Evolutionary conservation across 805 yeast species (phyloP).

Genomic region (Candida caryicola): DNA sequence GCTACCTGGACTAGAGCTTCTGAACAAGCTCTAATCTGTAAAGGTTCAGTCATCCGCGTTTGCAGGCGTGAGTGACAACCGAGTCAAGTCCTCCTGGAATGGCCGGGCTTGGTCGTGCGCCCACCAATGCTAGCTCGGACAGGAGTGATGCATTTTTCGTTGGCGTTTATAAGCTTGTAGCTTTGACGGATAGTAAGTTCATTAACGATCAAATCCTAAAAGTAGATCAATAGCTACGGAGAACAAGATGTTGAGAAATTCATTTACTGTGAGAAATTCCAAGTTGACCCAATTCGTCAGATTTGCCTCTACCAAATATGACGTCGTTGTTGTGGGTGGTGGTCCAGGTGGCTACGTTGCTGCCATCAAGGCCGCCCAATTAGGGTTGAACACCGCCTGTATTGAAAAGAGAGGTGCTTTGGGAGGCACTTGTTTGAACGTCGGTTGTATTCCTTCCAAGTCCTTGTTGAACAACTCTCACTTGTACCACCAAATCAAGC

Average conservation of each 20-base stretch:
- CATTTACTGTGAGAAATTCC: conserved; percentile 6
- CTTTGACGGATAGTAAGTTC: background rate
- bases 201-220: background rate
- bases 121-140: conserved; percentile 5
- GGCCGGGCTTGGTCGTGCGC: conserved; percentile 2
- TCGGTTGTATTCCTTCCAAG: conserved; percentile 98
- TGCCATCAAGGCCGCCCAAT: conserved; percentile 97
- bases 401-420: conserved; percentile 92
- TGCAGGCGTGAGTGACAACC: background rate
- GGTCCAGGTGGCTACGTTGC: conserved; percentile 99
- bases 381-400: conserved; percentile 93
- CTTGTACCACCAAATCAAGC: conserved; percentile 81
- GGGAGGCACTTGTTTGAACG: conserved; percentile 98
- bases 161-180: background rate
- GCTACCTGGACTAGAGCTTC: background rate
- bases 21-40: background rate
- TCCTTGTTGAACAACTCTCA: conserved; percentile 93
- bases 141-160: conserved; percentile 7
- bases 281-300: conserved; percentile 34
- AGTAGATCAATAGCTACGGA: background rate
- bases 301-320: conserved; percentile 55
- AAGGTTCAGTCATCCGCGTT: background rate
- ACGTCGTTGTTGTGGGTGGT: conserved; percentile 94
- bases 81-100: background rate
- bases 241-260: conserved; percentile 14